Percentiles rank a stretch among this genome's conserved stretches.
Conservation (phyloP, 345 rosid genomes). For the Citrus sp. region DNA sequence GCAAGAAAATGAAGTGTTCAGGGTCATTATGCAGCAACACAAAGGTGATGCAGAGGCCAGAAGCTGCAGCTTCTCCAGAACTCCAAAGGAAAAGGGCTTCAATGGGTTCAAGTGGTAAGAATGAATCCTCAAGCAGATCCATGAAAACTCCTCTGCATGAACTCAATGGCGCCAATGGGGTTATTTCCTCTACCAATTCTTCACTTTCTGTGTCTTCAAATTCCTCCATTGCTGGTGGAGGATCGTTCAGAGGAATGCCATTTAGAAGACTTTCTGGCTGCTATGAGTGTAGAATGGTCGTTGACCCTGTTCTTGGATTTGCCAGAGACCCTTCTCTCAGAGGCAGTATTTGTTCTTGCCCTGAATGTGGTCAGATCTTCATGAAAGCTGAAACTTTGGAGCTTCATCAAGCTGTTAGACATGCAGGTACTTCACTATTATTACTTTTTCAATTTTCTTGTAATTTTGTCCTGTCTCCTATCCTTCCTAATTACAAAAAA, state of each 20-base stretch:
- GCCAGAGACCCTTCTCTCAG: slow-evolving; percentile 56
- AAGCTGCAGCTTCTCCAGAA: slow-evolving; percentile 36
- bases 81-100: slow-evolving; percentile 41
- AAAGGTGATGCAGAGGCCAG: slow-evolving; percentile 53
- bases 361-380: slow-evolving; percentile 71
- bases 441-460: neutral
- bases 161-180: slow-evolving; percentile 24
- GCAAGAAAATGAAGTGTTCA: slow-evolving; percentile 74
- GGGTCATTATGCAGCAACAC: slow-evolving; percentile 81
- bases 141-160: slow-evolving; percentile 48
- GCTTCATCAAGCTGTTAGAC: slow-evolving; percentile 69
- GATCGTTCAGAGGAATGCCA: slow-evolving; percentile 55
- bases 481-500: neutral
- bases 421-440: slow-evolving; percentile 48
- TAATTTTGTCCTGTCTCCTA: neutral
- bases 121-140: slow-evolving; percentile 45
- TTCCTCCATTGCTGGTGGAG: slow-evolving; percentile 23
- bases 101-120: slow-evolving; percentile 13
- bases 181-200: slow-evolving; percentile 35
- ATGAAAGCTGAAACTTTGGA: slow-evolving; percentile 60
- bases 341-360: slow-evolving; percentile 52
- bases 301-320: slow-evolving; percentile 65
- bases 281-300: slow-evolving; percentile 75
- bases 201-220: slow-evolving; percentile 41
- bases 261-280: slow-evolving; percentile 74